Conservation (phyloP, 2,329 filamentous ascomycete species). For the Cadophora sp. region DNA sequence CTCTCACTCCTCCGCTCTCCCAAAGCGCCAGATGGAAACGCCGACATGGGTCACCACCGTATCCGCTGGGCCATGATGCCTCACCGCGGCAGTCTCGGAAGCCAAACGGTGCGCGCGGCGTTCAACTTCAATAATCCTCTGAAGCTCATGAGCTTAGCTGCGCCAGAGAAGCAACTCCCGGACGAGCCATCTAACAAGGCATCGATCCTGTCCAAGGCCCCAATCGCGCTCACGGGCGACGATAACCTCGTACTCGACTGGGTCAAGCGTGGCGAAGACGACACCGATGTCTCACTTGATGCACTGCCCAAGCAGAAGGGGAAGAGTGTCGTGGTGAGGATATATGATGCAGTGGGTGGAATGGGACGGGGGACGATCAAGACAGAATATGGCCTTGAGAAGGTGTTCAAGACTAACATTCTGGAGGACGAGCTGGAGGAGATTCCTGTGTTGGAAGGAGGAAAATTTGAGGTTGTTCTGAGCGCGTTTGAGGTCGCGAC, state of each 20-base stretch:
- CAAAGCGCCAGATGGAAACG: constrained; percentile 91
- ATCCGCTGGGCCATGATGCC: constrained; percentile 93
- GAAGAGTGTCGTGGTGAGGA: constrained; percentile 79
- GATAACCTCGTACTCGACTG: constrained; percentile 81
- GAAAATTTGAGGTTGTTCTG: constrained; percentile 67
- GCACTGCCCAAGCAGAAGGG: constrained; percentile 71
- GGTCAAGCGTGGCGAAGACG: constrained; percentile 92
- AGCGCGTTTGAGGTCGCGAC: constrained; percentile 87
- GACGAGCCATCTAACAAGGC: constrained; percentile 46
- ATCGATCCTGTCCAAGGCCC: constrained; percentile 49
- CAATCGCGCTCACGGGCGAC: constrained; percentile 72
- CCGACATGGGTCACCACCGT: constrained; percentile 88
- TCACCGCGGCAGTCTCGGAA: constrained; percentile 74
- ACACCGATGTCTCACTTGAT: constrained; percentile 72
- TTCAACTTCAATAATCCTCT: constrained; percentile 91
- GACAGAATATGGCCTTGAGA: constrained; percentile 73
- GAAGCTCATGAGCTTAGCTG: constrained; percentile 51
- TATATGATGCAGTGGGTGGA: constrained; percentile 91
- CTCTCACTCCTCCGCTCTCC: constrained; percentile 86
- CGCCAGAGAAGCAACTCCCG: constrained; percentile 47
- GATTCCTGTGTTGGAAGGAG: constrained; percentile 52
- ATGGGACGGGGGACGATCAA: constrained; percentile 73
- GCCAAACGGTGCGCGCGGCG: constrained; percentile 79
- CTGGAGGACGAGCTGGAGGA: constrained; percentile 86
- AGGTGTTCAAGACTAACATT: constrained; percentile 82